These are phyloP conservation scores for Ceratobasidium sp. DNA, from an alignment of 1,284 basidiomycete genomes.

Conservation along the genomic window DNA sequence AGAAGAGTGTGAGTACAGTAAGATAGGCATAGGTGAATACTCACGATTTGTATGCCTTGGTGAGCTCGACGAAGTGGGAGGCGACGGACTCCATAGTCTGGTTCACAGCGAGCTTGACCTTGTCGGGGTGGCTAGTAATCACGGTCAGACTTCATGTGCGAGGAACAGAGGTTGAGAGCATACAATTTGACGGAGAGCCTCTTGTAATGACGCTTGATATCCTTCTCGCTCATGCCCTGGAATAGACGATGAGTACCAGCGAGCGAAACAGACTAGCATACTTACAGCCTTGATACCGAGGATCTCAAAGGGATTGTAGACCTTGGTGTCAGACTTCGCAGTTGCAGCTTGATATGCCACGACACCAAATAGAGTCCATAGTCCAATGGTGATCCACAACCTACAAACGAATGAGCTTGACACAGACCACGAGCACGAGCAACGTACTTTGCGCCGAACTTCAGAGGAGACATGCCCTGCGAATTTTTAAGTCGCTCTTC, in stretches of 20 bases:
- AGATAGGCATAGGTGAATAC: conserved; percentile 50
- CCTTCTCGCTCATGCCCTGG: conserved; percentile 82
- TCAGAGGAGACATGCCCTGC: conserved; percentile 63
- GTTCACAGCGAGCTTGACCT: conserved; percentile 86
- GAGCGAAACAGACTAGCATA: conserved; percentile 9
- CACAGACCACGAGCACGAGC: conserved; percentile 43
- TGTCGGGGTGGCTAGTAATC: conserved; percentile 90
- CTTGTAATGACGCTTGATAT: conserved; percentile 97
- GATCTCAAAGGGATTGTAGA: conserved; percentile 97
- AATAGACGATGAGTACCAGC: conserved; percentile 2
- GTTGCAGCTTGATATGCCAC: conserved; percentile 77
- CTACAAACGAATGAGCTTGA: conserved; percentile 56
- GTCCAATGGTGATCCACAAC: conserved; percentile 70
- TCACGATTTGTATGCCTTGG: conserved; percentile 98
- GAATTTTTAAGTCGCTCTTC: conserved; percentile 64
- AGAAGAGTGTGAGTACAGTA: conserved; percentile 2
- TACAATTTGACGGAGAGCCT: conserved; percentile 92
- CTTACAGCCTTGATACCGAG: conserved; percentile 82
- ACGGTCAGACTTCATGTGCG: conserved; percentile 43
- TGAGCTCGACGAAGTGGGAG: conserved; percentile 90
- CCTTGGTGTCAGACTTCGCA: conserved; percentile 71
- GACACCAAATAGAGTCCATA: conserved; percentile 82
- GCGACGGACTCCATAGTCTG: conserved; percentile 93
- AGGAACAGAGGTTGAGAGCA: conserved; percentile 55
- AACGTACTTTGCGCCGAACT: conserved; percentile 63